Percentiles rank a stretch among this genome's conserved stretches.
phyloP scores from a whole-genome alignment of 2,329 filamentous ascomycete species.

The Aspergillus puulaauensis region DNA sequence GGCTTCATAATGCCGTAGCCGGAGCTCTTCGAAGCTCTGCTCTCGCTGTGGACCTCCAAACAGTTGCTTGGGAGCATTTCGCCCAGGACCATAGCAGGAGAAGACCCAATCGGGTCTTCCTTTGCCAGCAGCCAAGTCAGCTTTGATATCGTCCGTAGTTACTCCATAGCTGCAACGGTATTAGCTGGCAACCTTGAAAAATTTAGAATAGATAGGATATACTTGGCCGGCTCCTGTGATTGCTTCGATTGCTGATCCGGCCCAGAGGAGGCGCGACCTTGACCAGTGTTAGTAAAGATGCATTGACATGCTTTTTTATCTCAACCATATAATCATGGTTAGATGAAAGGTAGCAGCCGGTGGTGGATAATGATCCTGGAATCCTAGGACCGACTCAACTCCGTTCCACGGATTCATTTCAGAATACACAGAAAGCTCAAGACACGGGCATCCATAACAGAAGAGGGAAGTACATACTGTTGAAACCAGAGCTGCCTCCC shows the following conservation, averaged over 20 bases:
- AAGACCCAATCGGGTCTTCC: constrained; percentile 82
- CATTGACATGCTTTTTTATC: neutral
- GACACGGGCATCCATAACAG: neutral
- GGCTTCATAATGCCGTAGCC: constrained; percentile 68
- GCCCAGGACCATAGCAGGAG: constrained; percentile 79
- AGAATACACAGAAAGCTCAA: neutral
- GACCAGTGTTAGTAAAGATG: constrained; percentile 1
- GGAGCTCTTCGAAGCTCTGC: constrained; percentile 84
- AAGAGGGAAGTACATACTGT: constrained; percentile 33
- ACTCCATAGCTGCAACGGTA: constrained; percentile 50
- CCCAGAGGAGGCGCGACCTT: constrained; percentile 20
- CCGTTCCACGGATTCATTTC: neutral
- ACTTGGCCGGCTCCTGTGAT: constrained; percentile 24
- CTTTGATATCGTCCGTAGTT: constrained; percentile 59
- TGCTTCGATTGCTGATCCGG: constrained; percentile 18
- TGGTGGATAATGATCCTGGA: neutral
- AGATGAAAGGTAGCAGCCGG: neutral
- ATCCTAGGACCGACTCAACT: neutral
- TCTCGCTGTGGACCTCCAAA: constrained; percentile 79
- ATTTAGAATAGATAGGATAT: constrained; percentile 10
- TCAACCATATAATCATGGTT: neutral
- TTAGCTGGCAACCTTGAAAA: constrained; percentile 16
- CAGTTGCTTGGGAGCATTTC: constrained; percentile 74
- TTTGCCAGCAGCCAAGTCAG: constrained; percentile 60
- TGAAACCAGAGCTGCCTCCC: constrained; percentile 34